Percentiles rank a stretch among this genome's conserved stretches.
phyloP scores from a whole-genome alignment of 2,329 filamentous ascomycete genomes.

The Xylaria polymorpha region DNA sequence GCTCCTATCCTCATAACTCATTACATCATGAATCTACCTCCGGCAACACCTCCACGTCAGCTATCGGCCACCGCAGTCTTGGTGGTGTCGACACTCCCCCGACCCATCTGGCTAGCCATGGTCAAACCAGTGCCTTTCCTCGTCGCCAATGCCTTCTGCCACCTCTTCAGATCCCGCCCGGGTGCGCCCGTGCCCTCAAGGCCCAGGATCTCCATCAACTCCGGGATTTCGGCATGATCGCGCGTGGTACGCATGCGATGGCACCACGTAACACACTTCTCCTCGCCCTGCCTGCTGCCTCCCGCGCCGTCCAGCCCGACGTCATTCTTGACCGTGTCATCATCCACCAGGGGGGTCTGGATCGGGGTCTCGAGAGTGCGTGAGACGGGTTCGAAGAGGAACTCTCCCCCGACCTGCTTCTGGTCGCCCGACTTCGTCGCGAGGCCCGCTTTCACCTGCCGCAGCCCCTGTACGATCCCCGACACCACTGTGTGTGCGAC shows the following conservation, averaged over 20 bases:
- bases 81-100: constrained; percentile 31
- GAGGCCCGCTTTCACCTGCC: constrained; percentile 66
- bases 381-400: constrained; percentile 72
- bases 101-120: constrained; percentile 62
- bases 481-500: constrained; percentile 62
- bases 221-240: constrained; percentile 78
- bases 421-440: constrained; percentile 73
- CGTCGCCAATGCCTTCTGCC: constrained; percentile 58
- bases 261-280: constrained; percentile 79
- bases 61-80: constrained; percentile 8
- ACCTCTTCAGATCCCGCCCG: constrained; percentile 57
- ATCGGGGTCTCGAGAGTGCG: constrained; percentile 58
- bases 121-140: constrained; percentile 67
- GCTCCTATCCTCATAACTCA: neutral
- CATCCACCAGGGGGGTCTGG: constrained; percentile 51
- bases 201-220: constrained; percentile 72
- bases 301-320: neutral
- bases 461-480: constrained; percentile 70
- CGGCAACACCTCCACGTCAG: neutral
- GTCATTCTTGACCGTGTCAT: neutral
- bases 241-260: constrained; percentile 84
- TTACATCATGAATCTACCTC: neutral
- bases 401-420: constrained; percentile 80
- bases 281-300: constrained; percentile 47
- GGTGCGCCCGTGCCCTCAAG: constrained; percentile 56